Conservation (phyloP, 257 asterid genomes). For the Fraxinus americana region DNA sequence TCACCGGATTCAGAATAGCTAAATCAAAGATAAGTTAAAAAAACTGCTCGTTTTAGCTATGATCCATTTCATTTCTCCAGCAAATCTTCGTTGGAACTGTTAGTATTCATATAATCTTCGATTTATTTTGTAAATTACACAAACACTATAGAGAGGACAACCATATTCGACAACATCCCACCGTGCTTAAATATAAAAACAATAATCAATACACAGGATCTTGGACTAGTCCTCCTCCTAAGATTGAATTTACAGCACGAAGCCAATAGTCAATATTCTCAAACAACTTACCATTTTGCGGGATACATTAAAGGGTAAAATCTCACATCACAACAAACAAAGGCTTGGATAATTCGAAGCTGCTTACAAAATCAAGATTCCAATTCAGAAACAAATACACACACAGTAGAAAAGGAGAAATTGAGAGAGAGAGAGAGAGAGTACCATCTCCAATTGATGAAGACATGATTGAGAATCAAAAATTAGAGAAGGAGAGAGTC, state of each 20-base stretch:
- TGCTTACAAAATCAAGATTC: background rate
- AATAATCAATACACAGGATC: background rate
- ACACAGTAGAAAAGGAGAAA: background rate
- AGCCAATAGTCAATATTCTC: background rate
- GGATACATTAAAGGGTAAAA: background rate
- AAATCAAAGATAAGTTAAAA: background rate
- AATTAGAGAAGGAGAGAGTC: constrained; percentile 14
- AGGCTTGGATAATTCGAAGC: background rate
- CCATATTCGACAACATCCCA: too few relatives aligned
- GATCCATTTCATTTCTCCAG: too few relatives aligned
- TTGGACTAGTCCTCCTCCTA: background rate
- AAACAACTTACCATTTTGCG: background rate
- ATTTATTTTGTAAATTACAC: background rate
- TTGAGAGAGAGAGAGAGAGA: background rate
- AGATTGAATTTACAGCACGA: background rate
- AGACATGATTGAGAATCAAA: constrained; percentile 21
- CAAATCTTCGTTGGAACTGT: too few relatives aligned
- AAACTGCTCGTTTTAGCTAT: too few relatives aligned
- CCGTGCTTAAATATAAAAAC: background rate
- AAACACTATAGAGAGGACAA: too few relatives aligned
- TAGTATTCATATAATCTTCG: background rate
- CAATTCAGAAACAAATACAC: background rate
- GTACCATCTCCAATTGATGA: constrained; percentile 32
- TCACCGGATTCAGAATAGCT: background rate
- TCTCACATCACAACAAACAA: background rate